These are phyloP conservation scores for Leccinellum rugosiceps DNA, from an alignment of 768 basidiomycete species.

Conservation along the genomic window DNA sequence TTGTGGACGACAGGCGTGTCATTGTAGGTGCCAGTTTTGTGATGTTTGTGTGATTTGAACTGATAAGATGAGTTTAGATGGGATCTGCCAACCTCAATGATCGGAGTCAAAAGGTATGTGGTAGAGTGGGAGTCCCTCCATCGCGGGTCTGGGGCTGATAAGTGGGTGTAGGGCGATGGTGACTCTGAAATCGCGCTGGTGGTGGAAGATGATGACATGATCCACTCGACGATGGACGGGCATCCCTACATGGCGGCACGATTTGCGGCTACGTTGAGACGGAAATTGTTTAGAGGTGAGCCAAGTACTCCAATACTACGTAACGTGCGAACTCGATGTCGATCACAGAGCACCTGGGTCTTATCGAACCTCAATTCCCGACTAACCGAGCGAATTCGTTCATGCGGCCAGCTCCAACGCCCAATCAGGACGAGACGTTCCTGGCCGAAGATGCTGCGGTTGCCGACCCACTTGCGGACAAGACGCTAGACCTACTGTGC, in stretches of 20 bases:
- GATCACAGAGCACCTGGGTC: slow-evolving; percentile 75
- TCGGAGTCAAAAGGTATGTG: slow-evolving; percentile 67
- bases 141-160: slow-evolving; percentile 5
- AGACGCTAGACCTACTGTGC: slow-evolving; percentile 57
- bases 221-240: slow-evolving; percentile 78
- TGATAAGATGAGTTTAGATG: slow-evolving; percentile 47
- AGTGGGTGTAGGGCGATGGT: slow-evolving; percentile 67
- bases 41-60: background rate
- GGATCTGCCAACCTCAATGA: slow-evolving; percentile 95
- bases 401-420: slow-evolving; percentile 78
- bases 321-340: slow-evolving; percentile 2
- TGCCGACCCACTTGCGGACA: slow-evolving; percentile 73
- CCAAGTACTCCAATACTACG: background rate
- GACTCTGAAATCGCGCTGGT: slow-evolving; percentile 94
- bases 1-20: slow-evolving; percentile 87
- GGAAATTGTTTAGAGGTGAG: slow-evolving; percentile 78
- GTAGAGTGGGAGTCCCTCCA: background rate
- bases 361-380: slow-evolving; percentile 69
- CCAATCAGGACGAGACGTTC: slow-evolving; percentile 65
- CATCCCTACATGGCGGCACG: slow-evolving; percentile 65
- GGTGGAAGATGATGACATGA: slow-evolving; percentile 81
- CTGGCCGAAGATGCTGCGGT: slow-evolving; percentile 60
- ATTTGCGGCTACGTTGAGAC: slow-evolving; percentile 81
- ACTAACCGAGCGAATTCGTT: slow-evolving; percentile 43
- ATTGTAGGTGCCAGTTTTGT: slow-evolving; percentile 53